Base-by-base conservation (phyloP, 176 grass and related monocot species). In the Oryza rufipogon region DNA sequence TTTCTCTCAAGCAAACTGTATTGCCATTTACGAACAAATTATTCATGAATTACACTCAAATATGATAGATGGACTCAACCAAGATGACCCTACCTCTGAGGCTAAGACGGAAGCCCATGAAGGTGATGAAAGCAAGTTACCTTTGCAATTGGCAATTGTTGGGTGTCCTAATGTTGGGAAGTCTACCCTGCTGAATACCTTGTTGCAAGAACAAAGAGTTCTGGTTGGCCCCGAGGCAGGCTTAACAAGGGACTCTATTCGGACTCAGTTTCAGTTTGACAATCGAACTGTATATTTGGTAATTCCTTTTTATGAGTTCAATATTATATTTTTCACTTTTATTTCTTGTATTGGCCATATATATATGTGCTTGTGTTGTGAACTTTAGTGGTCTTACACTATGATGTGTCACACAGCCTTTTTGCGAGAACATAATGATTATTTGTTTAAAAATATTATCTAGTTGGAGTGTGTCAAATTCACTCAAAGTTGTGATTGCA, bases 121-220 rank as follows among this genome's bases (percentile, higher is more conserved):
- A 63, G 92, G 87, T 81, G 87, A 76, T 4, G 89, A 91, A 42
- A 85, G 82, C 60, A 96, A 96, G 70, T 83, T 91, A 39, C 93
- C 93, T 69, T 87, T 95, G 83, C 93, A 98, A 76, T 79, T 95
- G 84, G 93, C 96, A 81, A 98, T 98, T 83, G 93, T 98, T 36
- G 96, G 96, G 51, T 82, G 93, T 26, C 96, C 96, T 72, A 98
- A 98, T 93, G 96, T 98, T 64, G 96, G 96, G 45, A 98, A 98
- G 80, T 95, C 96, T 70, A 98, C 96, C 81, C 70, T 98, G 47
- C 78, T 98, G 64, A 98, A 98, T 88, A 82, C 96, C 69, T 79
- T 98, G 71, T 79, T 98, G 82, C 93, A 98, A 93, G 92, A 98
- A 84, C 74, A 95, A 79, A 95, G 96, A 86, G 96, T 98, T 90